Base-by-base conservation (phyloP, 2,329 filamentous ascomycete species). In the Venturia pyrina region DNA sequence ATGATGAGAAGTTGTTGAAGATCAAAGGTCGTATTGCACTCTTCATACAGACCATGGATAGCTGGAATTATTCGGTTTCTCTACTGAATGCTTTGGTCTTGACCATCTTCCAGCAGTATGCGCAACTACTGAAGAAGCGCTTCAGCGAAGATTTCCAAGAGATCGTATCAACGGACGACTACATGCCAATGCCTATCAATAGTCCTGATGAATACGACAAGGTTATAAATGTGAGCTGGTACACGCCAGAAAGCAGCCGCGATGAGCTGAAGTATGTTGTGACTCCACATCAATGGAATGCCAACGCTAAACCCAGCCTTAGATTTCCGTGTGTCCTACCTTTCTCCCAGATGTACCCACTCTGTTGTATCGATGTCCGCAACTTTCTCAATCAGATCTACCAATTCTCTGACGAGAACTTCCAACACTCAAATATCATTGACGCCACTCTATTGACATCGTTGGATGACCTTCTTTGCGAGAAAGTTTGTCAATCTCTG, bases 371-470 rank as follows among this genome's bases (percentile, higher is more conserved):
- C 74, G 92, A 98, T 73, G 97, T 99, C 71, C 87, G 93, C 50
- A 97, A 97, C 76, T 98, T 99, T 75, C 81, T 98, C 67, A 97
- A 97, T 75, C 93, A 98, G 73, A 98, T 99, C 72, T 98, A 98
- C 76, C 93, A 96, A 76, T 99, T 98, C 78, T 92, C 91, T 10
- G 93, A 96, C 72, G 93, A 98, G 72, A 92, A 98, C 74, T 98
- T 98, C 73, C 89, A 95, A 69, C 90, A 96, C 69, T 89, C 91
- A 0, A 88, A 85, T 68, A 85, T 96, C 64, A 96, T 99, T 70
- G 95, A 99, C 70, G 89, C 96, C 69, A 96, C 92, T 0, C 81
- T 99, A 7, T 89, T 89, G 74, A 89, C 88, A 76, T 91, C 91
- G 5, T 80, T 99, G n/a, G 96, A 99, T 74, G 89, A 96, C 70